Conservation (phyloP, 192 early-diverging fungal genomes). For the Phlyctochytrium planicorne region DNA sequence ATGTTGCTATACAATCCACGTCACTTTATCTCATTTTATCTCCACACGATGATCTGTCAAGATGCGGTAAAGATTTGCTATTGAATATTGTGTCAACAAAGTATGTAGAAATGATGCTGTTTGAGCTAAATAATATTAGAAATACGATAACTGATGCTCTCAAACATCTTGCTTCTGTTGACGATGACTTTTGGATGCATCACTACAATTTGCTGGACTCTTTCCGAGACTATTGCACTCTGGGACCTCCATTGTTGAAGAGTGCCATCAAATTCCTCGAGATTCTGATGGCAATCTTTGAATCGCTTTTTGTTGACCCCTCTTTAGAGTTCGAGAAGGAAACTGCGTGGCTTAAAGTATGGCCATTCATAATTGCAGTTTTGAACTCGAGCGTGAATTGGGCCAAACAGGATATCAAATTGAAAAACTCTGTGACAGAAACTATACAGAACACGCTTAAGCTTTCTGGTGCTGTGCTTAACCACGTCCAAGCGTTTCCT, state of each 20-base stretch:
- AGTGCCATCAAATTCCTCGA: constrained; percentile 3
- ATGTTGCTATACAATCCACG: background rate
- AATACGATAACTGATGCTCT: background rate
- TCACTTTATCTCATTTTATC: background rate
- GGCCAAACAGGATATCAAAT: constrained; percentile 25
- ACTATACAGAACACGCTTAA: constrained; percentile 18
- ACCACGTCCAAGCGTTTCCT: background rate
- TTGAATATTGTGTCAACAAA: background rate
- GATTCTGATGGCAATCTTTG: background rate
- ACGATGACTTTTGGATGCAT: background rate
- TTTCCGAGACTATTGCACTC: constrained; percentile 23
- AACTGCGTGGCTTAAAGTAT: constrained; percentile 20
- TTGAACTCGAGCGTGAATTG: constrained; percentile 17
- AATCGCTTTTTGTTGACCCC: background rate
- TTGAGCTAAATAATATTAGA: background rate
- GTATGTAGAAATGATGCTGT: background rate
- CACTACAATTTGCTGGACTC: constrained; percentile 17
- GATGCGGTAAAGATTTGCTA: background rate
- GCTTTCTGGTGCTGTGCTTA: constrained; percentile 3
- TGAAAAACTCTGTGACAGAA: constrained; percentile 25
- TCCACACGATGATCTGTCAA: background rate
- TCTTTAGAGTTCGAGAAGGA: constrained; percentile 5
- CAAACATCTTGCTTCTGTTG: background rate
- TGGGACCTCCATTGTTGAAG: constrained; percentile 24
- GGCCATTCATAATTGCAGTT: constrained; percentile 21